Evolutionary conservation across 352 stramenopile species (phyloP).

Genomic region (Hyaloperonospora arabidopsidis): DNA sequence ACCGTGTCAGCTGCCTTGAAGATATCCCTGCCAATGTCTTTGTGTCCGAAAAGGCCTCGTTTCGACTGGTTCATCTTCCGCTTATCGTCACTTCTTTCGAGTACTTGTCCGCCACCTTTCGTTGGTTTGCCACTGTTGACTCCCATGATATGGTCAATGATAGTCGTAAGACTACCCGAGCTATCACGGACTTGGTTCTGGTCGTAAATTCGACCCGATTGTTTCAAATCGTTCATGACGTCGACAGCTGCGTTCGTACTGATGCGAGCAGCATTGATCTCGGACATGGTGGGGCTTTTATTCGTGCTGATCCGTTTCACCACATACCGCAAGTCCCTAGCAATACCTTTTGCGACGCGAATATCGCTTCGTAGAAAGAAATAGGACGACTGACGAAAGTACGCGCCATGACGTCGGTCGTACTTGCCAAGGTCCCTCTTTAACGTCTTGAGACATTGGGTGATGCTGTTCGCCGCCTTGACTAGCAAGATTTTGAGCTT

Average conservation of each 20-base stretch:
- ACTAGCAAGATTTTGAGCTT: constrained; percentile 16
- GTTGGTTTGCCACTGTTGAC: constrained; percentile 8
- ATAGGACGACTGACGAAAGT: constrained; percentile 21
- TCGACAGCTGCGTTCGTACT: constrained; percentile 23
- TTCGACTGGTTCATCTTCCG: constrained; percentile 2
- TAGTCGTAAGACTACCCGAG: constrained; percentile 5
- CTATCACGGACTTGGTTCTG: constrained; percentile 22
- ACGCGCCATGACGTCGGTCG: constrained; percentile 17
- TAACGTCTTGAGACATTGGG: constrained; percentile 18
- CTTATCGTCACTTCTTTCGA: not conserved
- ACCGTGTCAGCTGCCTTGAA: constrained; percentile 13
- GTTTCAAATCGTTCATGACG: constrained; percentile 28
- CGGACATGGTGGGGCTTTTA: constrained; percentile 17
- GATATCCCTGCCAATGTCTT: not conserved
- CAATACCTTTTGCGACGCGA: constrained; percentile 20
- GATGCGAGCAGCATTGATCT: constrained; percentile 21
- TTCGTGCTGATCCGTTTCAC: constrained; percentile 21
- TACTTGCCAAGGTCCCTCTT: constrained; percentile 24
- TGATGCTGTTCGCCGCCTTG: constrained; percentile 15
- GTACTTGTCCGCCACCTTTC: not conserved
- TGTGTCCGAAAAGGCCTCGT: constrained; percentile 6
- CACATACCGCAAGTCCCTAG: constrained; percentile 16
- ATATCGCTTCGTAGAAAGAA: constrained; percentile 29
- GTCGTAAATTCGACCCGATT: constrained; percentile 22
- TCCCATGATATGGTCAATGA: constrained; percentile 11